phyloP scores from a whole-genome alignment of 2,329 filamentous ascomycete genomes.

The Aspergillus ochraceoroseus region DNA sequence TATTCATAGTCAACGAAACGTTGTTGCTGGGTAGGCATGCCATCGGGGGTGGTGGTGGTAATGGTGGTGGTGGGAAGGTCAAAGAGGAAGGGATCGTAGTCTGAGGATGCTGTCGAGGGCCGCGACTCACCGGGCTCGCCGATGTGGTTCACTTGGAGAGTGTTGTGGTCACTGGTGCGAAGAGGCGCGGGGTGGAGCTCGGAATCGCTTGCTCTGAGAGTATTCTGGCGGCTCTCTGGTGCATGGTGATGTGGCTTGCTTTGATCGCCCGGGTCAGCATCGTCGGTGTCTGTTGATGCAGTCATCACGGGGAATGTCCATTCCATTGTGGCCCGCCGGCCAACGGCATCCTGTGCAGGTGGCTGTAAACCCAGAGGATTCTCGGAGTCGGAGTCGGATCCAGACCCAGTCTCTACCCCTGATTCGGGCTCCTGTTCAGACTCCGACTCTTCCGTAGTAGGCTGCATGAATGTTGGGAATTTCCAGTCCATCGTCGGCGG shows the following conservation, averaged over 20 bases:
- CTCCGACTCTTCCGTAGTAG: conserved; percentile 13
- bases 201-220: conserved; percentile 30
- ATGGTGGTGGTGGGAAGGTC: conserved; percentile 36
- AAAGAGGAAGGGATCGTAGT: conserved; percentile 43
- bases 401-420: conserved; percentile 7
- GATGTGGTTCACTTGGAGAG: no score
- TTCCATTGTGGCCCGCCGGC: conserved; percentile 45
- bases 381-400: conserved; percentile 9
- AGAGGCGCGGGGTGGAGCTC: conserved; percentile 16
- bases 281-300: no score
- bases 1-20: conserved; percentile 44
- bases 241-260: no score
- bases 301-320: conserved; percentile 52
- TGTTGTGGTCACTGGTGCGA: no score
- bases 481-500: conserved; percentile 48
- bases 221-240: conserved; percentile 33
- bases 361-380: conserved; percentile 10
- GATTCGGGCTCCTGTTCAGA: conserved; percentile 9
- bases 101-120: no score
- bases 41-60: conserved; percentile 25
- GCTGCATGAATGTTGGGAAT: conserved; percentile 37
- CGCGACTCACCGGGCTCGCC: conserved; percentile 33
- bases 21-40: conserved; percentile 13
- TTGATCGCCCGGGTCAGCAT: no score
- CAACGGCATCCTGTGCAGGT: conserved; percentile 24